Conservation (phyloP, 208 protist species). For the Leishmania amazonensis region DNA sequence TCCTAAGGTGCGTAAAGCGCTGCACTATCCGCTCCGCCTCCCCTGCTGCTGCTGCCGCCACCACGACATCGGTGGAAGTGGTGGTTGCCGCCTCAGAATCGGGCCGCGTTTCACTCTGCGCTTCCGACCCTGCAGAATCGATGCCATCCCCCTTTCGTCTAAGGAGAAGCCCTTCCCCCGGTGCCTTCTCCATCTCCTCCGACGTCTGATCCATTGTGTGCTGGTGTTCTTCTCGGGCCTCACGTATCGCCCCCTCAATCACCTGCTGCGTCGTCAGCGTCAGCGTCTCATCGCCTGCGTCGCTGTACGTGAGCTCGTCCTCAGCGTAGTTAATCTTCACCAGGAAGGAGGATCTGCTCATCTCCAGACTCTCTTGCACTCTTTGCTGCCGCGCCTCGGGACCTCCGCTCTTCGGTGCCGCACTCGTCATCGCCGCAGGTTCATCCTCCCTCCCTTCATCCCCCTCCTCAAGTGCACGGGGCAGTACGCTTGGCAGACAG, state of each 20-base stretch:
- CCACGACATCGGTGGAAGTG: neutral
- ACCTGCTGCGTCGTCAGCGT: conserved; percentile 6
- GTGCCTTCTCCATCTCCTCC: neutral
- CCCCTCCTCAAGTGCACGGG: neutral
- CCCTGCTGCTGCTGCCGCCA: neutral
- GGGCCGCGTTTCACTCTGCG: neutral
- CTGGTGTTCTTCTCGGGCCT: conserved; percentile 3
- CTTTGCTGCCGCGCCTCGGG: neutral
- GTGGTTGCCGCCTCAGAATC: neutral
- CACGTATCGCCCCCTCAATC: neutral
- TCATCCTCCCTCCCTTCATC: neutral
- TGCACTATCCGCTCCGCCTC: neutral
- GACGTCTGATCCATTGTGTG: neutral
- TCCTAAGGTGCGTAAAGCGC: neutral
- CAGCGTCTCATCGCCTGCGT: conserved; percentile 9
- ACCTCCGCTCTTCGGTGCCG: neutral
- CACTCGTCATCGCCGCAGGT: neutral
- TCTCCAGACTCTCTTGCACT: neutral
- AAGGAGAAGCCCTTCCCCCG: neutral
- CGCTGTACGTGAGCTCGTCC: conserved; percentile 1
- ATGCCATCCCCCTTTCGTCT: neutral
- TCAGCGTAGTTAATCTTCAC: neutral
- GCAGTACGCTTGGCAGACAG: neutral
- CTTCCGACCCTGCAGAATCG: neutral
- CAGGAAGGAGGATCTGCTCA: conserved; percentile 6